Evolutionary conservation across 31 red algal species (phyloP).

Genomic region (Odonthalia washingtoniensis): DNA sequence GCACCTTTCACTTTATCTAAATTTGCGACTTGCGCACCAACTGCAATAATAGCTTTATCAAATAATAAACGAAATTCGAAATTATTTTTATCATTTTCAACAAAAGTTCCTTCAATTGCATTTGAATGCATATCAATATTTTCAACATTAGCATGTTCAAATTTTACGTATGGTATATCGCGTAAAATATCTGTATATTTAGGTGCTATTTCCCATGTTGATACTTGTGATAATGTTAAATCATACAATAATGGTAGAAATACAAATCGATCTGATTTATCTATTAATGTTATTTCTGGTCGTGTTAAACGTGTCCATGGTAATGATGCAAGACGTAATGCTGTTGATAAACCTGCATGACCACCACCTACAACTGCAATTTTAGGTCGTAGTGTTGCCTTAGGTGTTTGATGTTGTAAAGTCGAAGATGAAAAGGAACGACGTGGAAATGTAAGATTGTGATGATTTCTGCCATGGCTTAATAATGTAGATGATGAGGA

Average conservation of each 20-base stretch:
- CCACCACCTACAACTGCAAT: slow-evolving; percentile 94
- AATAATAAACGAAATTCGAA: slow-evolving; percentile 60
- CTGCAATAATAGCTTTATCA: slow-evolving; percentile 78
- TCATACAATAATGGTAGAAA: slow-evolving; percentile 98
- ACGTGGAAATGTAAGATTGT: too few species aligned
- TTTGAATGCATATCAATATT: slow-evolving; percentile 59
- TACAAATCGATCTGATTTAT: slow-evolving; percentile 82
- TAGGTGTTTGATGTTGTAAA: too few species aligned
- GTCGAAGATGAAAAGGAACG: too few species aligned
- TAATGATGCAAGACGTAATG: slow-evolving; percentile 70
- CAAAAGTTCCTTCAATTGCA: slow-evolving; percentile 45
- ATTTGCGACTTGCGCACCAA: slow-evolving; percentile 56
- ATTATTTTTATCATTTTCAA: slow-evolving; percentile 6
- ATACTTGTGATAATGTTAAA: slow-evolving; percentile 75
- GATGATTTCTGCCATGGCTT: too few species aligned
- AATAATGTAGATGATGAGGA: too few species aligned
- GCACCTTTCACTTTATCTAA: slow-evolving; percentile 69
- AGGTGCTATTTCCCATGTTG: slow-evolving; percentile 94
- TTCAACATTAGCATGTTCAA: slow-evolving; percentile 64
- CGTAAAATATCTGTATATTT: slow-evolving; percentile 74
- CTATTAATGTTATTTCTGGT: slow-evolving; percentile 87
- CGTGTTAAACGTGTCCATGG: slow-evolving; percentile 90
- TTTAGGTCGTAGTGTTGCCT: slow-evolving; percentile 77
- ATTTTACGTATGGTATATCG: slow-evolving; percentile 55
- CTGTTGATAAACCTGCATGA: slow-evolving; percentile 87